Conservation (phyloP, 2,329 filamentous ascomycete species). For the Stagonosporopsis tanaceti region DNA sequence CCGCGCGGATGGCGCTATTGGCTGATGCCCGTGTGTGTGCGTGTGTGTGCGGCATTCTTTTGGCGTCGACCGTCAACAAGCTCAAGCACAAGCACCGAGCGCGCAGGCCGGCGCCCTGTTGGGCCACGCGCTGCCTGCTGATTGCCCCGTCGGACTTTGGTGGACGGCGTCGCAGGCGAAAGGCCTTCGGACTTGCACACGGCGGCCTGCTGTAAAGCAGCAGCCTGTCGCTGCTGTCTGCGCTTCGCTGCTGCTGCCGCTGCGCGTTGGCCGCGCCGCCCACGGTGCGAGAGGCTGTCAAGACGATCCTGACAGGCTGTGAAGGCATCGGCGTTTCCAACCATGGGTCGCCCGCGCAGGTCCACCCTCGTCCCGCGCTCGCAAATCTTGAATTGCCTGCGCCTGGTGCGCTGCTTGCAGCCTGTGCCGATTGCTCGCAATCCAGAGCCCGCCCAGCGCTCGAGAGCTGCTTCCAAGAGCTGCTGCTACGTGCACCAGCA, state of each 20-base stretch:
- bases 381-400: conserved; percentile 20
- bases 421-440: conserved; percentile 11
- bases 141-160: neutral
- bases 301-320: conserved; percentile 14
- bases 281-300: conserved; percentile 13
- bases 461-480: neutral
- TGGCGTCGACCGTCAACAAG: conserved; percentile 17
- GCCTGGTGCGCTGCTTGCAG: conserved; percentile 1
- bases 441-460: conserved; percentile 6
- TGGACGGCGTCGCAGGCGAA: too few species aligned
- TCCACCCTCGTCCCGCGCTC: conserved; percentile 13
- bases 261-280: conserved; percentile 6
- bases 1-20: conserved; percentile 12
- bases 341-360: conserved; percentile 14
- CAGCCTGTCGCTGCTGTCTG: neutral
- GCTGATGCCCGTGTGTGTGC: conserved; percentile 6
- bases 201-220: conserved; percentile 1
- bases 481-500: conserved; percentile 6
- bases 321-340: conserved; percentile 21
- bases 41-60: conserved; percentile 14
- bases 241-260: neutral
- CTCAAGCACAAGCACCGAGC: neutral
- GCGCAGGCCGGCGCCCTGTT: conserved; percentile 17
- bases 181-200: conserved; percentile 1
- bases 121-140: conserved; percentile 13